Percentiles rank a stretch among this genome's conserved stretches.
These are phyloP conservation scores for Canavalia gladiata DNA, from an alignment of 306 rosid genomes.

Conservation along the genomic window DNA sequence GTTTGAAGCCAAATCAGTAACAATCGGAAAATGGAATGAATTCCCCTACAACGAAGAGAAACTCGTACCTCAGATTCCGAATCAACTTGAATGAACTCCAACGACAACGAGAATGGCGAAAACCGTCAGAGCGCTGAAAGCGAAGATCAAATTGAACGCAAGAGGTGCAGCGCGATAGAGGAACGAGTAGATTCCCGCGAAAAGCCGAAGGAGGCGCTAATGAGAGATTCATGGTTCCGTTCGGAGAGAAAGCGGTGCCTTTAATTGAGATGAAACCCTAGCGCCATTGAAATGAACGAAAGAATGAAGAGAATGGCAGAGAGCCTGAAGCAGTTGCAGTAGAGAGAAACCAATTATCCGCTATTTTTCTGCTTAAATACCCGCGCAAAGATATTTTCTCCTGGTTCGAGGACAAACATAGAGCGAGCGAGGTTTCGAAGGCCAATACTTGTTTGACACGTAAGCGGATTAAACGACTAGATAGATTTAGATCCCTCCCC, in stretches of 20 bases:
- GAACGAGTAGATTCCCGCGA: conserved; percentile 60
- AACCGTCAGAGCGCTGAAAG: conserved; percentile 56
- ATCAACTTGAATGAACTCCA: conserved; percentile 50
- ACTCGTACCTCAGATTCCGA: conserved; percentile 57
- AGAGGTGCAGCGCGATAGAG: conserved; percentile 68
- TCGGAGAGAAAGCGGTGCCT: background rate
- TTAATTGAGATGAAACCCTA: conserved; percentile 60
- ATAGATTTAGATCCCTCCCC: background rate
- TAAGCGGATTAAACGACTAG: conserved; percentile 37
- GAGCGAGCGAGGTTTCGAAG: conserved; percentile 1
- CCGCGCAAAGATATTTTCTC: conserved; percentile 55
- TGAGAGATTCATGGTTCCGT: conserved; percentile 61
- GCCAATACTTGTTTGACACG: conserved; percentile 46
- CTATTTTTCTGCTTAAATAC: conserved; percentile 41
- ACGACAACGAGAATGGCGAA: conserved; percentile 47
- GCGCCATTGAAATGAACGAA: conserved; percentile 59
- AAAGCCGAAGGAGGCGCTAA: conserved; percentile 55
- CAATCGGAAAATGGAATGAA: background rate
- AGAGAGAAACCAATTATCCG: conserved; percentile 53
- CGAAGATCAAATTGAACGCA: conserved; percentile 67
- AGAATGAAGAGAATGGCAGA: conserved; percentile 22
- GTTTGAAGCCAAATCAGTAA: conserved; percentile 29
- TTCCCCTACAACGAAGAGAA: background rate
- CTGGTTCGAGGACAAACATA: conserved; percentile 10
- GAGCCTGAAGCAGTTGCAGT: background rate